Percentiles rank a stretch among this genome's conserved stretches.
phyloP scores from a whole-genome alignment of 768 basidiomycete genomes.

The Coprinopsis sp. region DNA sequence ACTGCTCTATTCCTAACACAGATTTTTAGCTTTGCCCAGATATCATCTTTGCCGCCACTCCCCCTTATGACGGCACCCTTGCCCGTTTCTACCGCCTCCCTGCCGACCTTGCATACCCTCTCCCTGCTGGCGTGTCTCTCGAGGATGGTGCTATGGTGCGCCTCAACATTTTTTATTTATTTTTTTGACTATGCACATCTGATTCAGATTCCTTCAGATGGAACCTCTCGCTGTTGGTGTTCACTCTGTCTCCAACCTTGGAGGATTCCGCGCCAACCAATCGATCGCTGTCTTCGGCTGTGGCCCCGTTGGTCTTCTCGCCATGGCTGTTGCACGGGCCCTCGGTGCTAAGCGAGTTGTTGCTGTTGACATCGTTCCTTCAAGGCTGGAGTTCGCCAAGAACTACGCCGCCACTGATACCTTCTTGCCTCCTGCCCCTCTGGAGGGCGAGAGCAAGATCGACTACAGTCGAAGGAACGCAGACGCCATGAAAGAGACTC shows the following conservation, averaged over 20 bases:
- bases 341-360: conserved; percentile 82
- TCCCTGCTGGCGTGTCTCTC: conserved; percentile 79
- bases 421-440: conserved; percentile 56
- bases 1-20: conserved; percentile 23
- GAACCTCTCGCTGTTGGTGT: conserved; percentile 93
- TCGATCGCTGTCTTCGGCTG: conserved; percentile 84
- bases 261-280: conserved; percentile 65
- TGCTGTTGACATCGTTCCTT: conserved; percentile 73
- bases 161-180: not conserved
- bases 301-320: conserved; percentile 83
- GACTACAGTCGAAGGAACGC: conserved; percentile 75
- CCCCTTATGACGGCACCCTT: conserved; percentile 89
- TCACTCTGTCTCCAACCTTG: conserved; percentile 80
- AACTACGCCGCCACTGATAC: conserved; percentile 76
- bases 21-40: conserved; percentile 72
- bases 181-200: not conserved
- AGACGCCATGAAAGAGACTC: conserved; percentile 53
- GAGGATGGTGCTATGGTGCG: conserved; percentile 93
- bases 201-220: conserved; percentile 49
- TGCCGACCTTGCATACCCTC: conserved; percentile 75
- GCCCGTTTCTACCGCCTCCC: conserved; percentile 83
- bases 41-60: conserved; percentile 88
- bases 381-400: conserved; percentile 84
- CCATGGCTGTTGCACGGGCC: conserved; percentile 95
- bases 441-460: conserved; percentile 60